phyloP scores from a whole-genome alignment of 2,329 filamentous ascomycete genomes.

The Hypoxylon sp. region DNA sequence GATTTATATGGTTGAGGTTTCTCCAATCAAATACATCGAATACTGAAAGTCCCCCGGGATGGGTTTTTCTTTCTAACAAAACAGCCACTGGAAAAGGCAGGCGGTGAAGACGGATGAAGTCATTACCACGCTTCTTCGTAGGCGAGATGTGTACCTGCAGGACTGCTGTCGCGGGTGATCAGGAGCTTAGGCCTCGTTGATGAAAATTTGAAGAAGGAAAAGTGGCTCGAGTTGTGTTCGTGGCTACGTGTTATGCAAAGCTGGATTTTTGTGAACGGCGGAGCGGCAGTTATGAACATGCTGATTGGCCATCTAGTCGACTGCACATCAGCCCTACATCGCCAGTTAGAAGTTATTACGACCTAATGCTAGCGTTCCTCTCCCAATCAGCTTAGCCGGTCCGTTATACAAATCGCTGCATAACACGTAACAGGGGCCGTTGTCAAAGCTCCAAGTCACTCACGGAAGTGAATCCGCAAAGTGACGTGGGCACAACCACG shows the following conservation, averaged over 20 bases:
- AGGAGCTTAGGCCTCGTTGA: slow-evolving; percentile 8
- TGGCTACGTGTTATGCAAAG: slow-evolving; percentile 27
- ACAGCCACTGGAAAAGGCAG: slow-evolving; percentile 7
- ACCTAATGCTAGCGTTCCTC: slow-evolving; percentile 11
- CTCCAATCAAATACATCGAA: slow-evolving; percentile 2
- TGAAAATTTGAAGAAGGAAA: slow-evolving; percentile 16
- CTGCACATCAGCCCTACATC: slow-evolving; percentile 28
- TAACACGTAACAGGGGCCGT: slow-evolving; percentile 27
- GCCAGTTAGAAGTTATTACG: slow-evolving; percentile 12
- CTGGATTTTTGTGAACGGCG: slow-evolving; percentile 6
- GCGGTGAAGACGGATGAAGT: slow-evolving; percentile 13
- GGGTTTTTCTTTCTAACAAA: slow-evolving; percentile 5
- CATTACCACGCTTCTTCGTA: slow-evolving; percentile 3
- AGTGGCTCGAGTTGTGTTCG: slow-evolving; percentile 24
- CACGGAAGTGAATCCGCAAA: slow-evolving; percentile 21
- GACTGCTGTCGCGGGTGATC: slow-evolving; percentile 3
- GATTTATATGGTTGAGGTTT: slow-evolving; percentile 2
- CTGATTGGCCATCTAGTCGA: slow-evolving; percentile 21
- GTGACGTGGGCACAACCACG: slow-evolving; percentile 33
- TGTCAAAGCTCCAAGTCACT: slow-evolving; percentile 30
- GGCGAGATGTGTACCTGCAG: slow-evolving; percentile 25
- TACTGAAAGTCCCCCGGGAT: no score
- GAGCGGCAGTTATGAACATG: background rate
- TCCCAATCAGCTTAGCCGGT: slow-evolving; percentile 24
- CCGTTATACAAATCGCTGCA: slow-evolving; percentile 31